Base-by-base conservation (phyloP, 371 early-diverging fungal species). In the Circinella minor region DNA sequence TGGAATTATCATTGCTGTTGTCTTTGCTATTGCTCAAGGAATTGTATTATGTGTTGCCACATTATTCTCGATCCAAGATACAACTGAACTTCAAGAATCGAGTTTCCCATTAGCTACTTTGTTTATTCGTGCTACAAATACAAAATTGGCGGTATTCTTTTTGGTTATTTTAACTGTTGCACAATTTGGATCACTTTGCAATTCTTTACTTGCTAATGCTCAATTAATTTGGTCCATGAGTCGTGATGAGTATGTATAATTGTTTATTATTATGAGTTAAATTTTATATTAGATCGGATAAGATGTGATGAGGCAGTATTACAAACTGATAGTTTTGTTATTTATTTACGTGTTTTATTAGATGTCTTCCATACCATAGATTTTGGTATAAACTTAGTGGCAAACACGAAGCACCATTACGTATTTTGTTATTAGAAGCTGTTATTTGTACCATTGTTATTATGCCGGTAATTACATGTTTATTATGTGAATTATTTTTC, bases 31-130 rank as follows among this genome's bases (percentile, higher is more conserved):
- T 38, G 37, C 80, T 4, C 80, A 80, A 69, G 83, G 77, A 4
- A 71, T 78, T n/a, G 74, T 70, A 11, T 66, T 83, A 5, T 80
- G 76, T 47, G 65, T 82, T 36, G 69, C 79, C 10, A 73, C 72
- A 1, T 43, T 83, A 1, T 80, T 83, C 55, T 77, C 80, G 34
- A 81, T 80, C 14, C 81, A 82, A 70, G 79, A 82, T 43, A 67
- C 80, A 1, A 77, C 78, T 4, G 74, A 66, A 20, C 65, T 74
- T 4, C 66, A 71, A 46, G 54, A n/a, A 5, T 68, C 77, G 7
- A 51, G 64, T 0, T 59, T 70, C 36, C 72, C 77, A 5, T 60
- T 76, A 9, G 69, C 73, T 4, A 65, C 61, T 15, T 55, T 76
- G 6, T 76, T 76, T 55, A n/a, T 70, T 18, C 70, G 61, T 3